These are phyloP conservation scores for Termitomyces sp. DNA, from an alignment of 768 basidiomycete species.

Conservation along the genomic window DNA sequence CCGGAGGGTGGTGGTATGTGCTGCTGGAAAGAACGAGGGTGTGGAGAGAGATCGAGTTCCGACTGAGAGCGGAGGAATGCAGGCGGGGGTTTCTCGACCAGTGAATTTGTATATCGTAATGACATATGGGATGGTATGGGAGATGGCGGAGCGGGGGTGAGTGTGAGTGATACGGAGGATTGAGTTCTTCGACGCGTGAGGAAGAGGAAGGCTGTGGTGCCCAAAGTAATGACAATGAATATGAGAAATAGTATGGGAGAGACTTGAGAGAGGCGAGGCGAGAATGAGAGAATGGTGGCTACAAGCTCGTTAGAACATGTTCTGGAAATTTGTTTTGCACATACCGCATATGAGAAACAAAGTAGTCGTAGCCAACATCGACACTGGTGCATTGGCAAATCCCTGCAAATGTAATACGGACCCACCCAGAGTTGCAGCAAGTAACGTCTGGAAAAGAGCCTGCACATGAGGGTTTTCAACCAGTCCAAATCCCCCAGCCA, in stretches of 20 bases:
- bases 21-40: neutral
- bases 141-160: slow-evolving; percentile 1
- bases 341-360: slow-evolving; percentile 12
- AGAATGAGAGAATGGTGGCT: slow-evolving; percentile 16
- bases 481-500: slow-evolving; percentile 9
- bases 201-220: slow-evolving; percentile 4
- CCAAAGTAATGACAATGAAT: slow-evolving; percentile 8
- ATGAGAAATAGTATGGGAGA: slow-evolving; percentile 10
- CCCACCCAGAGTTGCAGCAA: slow-evolving; percentile 7
- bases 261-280: slow-evolving; percentile 5
- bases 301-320: neutral
- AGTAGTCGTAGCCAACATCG: slow-evolving; percentile 6
- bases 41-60: neutral
- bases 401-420: slow-evolving; percentile 12
- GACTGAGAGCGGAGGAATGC: neutral
- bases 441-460: slow-evolving; percentile 10
- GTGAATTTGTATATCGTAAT: neutral
- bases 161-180: slow-evolving; percentile 1
- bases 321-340: neutral
- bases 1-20: neutral
- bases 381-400: neutral
- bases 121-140: slow-evolving; percentile 4
- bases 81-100: slow-evolving; percentile 2
- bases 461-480: slow-evolving; percentile 5
- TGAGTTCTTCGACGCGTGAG: neutral